A percentile compares a stretch with the other conserved stretches of the same genome.
phyloP scores from a whole-genome alignment of 1,284 basidiomycete species.

The Sphagnurus paluster region DNA sequence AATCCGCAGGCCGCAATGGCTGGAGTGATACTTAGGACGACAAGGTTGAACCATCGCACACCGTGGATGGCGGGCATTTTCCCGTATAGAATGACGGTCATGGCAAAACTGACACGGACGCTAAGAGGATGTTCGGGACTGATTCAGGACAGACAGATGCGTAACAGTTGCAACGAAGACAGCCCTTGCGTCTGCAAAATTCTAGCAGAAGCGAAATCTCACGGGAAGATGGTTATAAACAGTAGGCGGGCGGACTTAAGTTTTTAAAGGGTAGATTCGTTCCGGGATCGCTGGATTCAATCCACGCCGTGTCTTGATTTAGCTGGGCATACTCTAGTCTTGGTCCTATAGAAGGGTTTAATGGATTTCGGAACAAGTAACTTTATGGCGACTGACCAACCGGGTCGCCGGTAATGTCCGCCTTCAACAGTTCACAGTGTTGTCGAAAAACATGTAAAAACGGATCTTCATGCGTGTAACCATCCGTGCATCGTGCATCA shows the following conservation, averaged over 20 bases:
- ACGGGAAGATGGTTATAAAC: constrained; percentile 25
- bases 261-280: constrained; percentile 24
- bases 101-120: no score
- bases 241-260: constrained; percentile 22
- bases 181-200: no score
- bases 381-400: constrained; percentile 9
- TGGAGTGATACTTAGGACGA: constrained; percentile 68
- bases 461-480: not conserved
- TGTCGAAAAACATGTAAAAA: not conserved
- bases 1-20: constrained; percentile 68
- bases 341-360: constrained; percentile 19
- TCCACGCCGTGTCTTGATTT: constrained; percentile 24
- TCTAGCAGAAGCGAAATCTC: constrained; percentile 22
- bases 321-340: constrained; percentile 20
- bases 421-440: not conserved
- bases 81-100: constrained; percentile 19
- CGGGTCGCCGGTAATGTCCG: constrained; percentile 12
- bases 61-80: constrained; percentile 50
- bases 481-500: no score
- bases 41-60: constrained; percentile 67
- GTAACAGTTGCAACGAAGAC: no score
- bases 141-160: no score
- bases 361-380: constrained; percentile 11
- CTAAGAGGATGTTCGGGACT: no score
- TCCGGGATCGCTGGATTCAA: constrained; percentile 25